Evolutionary conservation across 129 eudicot species (phyloP), one percentile per base, ranked within the genome.

Genomic region (Cynara cardunculus): DNA sequence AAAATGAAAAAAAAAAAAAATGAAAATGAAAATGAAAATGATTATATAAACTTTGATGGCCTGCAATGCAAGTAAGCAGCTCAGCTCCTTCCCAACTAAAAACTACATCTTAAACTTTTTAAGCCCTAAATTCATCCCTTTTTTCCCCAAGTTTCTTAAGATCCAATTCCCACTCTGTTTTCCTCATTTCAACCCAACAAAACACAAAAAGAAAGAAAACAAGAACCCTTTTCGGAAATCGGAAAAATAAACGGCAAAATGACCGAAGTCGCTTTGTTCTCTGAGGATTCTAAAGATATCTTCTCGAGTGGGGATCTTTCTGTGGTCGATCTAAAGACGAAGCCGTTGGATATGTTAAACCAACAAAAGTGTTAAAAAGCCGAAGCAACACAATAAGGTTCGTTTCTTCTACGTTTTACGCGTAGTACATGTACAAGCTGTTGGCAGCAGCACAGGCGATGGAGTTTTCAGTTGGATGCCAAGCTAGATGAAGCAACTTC

Each of bases 381-480:
- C 26, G 39, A 30, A 56, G 25, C 65, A 56, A 18, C 65, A 56
- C 1, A 10, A 18, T 56, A 56, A 56, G 24, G 39, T 30, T 19
- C 39, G 5, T 16, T 61, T 30, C 7, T n/a, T 72, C 74, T 82
- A 0, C 37, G 7, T 70, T 74, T 85, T 90, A 90, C 31, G 99
- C 99, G 83, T 95, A 92, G 74, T 95, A 95, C 97, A 95, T 95
- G 87, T 95, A 95, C 97, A 95, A 85, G 89, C 99, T 95, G 90
- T 95, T 95, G 72, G 99, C 99, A 80, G 99, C 99, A 85, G 99
- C 97, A 92, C 99, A 95, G 22, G 99, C 99, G 41, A 95, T 89
- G 1, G 97, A 90, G 84, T 92, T 95, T 82, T 95, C 99, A 16
- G 93, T 83, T 21, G 99, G 99, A 76, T 95, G 99, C 99, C 99